Conservation (phyloP, 805 yeast genomes). For the Groenewaldozyma salmanticensis region DNA sequence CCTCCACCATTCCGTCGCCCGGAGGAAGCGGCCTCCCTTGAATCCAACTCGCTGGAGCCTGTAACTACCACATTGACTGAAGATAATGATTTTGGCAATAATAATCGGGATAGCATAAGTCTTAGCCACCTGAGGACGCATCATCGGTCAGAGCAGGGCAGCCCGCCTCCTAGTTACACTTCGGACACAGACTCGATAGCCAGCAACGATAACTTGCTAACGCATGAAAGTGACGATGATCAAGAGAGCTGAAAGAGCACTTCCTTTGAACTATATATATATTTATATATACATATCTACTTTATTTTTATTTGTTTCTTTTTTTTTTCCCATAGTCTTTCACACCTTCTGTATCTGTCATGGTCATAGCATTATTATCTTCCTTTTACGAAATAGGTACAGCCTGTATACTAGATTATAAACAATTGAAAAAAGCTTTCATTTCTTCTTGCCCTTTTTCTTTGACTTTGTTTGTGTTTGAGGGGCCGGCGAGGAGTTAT, state of each 20-base stretch:
- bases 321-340: no score
- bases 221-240: conserved; percentile 2
- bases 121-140: conserved; percentile 8
- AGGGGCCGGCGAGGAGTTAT: background rate
- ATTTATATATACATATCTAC: conserved; percentile 3
- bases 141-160: background rate
- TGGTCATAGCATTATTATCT: no score
- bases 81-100: conserved; percentile 35
- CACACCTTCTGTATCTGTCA: no score
- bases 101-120: conserved; percentile 11
- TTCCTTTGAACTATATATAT: background rate
- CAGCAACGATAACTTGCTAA: no score
- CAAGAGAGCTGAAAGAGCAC: conserved; percentile 3
- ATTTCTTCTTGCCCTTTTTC: conserved; percentile 19
- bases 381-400: no score
- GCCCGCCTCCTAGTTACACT: conserved; percentile 14
- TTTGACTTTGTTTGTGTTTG: conserved; percentile 13
- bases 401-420: no score
- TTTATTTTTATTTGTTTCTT: background rate
- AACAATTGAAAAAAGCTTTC: background rate
- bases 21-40: background rate
- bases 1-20: background rate
- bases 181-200: conserved; percentile 9
- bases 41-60: conserved; percentile 1
- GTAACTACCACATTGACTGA: conserved; percentile 18